A percentile compares a stretch with the other conserved stretches of the same genome.
These are phyloP conservation scores for Talaromyces thailandensis DNA, from an alignment of 495 filamentous ascomycete genomes.

Conservation along the genomic window DNA sequence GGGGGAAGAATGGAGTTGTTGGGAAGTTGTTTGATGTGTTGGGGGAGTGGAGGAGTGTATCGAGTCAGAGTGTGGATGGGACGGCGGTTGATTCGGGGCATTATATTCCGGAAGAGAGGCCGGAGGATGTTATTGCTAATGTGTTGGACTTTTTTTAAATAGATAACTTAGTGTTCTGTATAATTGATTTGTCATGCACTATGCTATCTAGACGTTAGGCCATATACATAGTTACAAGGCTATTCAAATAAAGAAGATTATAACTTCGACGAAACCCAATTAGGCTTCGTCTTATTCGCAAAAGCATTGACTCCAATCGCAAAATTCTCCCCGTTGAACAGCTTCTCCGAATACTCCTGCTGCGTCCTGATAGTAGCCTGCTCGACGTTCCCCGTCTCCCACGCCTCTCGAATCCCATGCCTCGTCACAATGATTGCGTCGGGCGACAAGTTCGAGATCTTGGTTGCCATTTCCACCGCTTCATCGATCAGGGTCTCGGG, in stretches of 20 bases:
- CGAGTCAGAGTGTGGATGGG: conserved; percentile 15
- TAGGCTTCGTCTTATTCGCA: conserved; percentile 60
- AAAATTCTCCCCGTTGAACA: conserved; percentile 63
- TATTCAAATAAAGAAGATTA: too few relatives aligned
- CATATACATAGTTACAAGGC: too few relatives aligned
- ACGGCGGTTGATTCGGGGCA: conserved; percentile 26
- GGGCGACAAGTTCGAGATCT: conserved; percentile 43
- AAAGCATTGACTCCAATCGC: conserved; percentile 67
- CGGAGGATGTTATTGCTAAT: conserved; percentile 21
- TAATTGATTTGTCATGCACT: too few relatives aligned
- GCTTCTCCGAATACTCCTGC: conserved; percentile 41
- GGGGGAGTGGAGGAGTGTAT: conserved; percentile 25
- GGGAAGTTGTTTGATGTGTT: conserved; percentile 24
- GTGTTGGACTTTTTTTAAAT: conserved; percentile 18
- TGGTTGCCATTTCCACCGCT: conserved; percentile 15
- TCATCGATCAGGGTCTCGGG: conserved; percentile 36
- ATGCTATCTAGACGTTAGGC: too few relatives aligned
- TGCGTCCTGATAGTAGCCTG: conserved; percentile 46
- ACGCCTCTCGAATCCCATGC: conserved; percentile 54
- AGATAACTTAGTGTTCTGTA: background rate
- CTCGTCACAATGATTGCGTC: conserved; percentile 60
- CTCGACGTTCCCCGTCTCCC: conserved; percentile 54
- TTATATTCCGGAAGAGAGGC: conserved; percentile 32
- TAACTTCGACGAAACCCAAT: conserved; percentile 54
- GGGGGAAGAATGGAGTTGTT: conserved; percentile 24